Evolutionary conservation across 768 basidiomycete species (phyloP).

Genomic region (Mycena capillaripes): DNA sequence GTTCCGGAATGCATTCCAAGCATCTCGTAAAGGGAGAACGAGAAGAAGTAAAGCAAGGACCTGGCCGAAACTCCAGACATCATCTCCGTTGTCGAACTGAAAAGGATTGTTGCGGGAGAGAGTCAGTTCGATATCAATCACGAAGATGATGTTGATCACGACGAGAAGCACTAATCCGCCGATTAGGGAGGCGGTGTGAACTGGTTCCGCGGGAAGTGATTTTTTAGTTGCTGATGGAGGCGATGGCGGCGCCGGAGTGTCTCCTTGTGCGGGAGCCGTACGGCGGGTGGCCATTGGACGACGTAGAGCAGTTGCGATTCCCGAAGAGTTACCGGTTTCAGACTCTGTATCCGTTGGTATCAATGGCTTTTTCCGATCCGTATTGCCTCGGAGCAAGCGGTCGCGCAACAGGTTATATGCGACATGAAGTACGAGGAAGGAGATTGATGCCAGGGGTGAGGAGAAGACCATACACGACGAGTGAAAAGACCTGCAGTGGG

Average conservation of each 20-base stretch:
- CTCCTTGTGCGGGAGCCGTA: neutral
- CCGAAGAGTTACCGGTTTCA: neutral
- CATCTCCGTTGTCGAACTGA: neutral
- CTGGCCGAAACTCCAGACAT: conserved; percentile 6
- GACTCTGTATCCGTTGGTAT: neutral
- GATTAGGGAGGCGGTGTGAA: conserved; percentile 5
- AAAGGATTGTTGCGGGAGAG: neutral
- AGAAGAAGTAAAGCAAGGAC: conserved; percentile 13
- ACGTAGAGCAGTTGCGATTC: neutral
- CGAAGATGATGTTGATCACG: conserved; percentile 16
- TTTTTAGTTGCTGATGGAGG: neutral
- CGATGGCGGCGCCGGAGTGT: neutral
- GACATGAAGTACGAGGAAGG: neutral
- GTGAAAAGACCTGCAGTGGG: neutral
- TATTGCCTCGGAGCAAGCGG: neutral
- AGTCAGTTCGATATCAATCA: conserved; percentile 12
- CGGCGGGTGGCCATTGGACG: neutral
- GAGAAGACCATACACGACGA: neutral
- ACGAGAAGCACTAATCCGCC: conserved; percentile 4
- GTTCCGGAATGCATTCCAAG: conserved; percentile 13
- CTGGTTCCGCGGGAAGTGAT: neutral
- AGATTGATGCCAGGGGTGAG: neutral
- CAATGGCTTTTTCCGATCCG: neutral
- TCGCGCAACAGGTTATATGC: neutral
- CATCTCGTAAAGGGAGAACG: conserved; percentile 15